phyloP scores from a whole-genome alignment of 2,329 filamentous ascomycete species.

The Aspergillus pseudotamarii region DNA sequence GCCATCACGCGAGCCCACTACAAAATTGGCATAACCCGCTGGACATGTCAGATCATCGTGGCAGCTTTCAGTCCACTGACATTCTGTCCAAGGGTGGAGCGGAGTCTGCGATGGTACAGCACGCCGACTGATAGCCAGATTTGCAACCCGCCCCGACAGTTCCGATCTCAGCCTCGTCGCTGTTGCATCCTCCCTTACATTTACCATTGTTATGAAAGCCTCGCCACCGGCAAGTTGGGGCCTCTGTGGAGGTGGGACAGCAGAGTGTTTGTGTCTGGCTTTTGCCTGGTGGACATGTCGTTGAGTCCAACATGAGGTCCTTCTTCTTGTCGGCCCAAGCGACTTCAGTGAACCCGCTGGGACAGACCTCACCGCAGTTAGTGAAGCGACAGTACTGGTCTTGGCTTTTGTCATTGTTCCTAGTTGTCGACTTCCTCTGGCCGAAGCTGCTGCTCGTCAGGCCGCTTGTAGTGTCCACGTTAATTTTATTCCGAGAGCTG shows the following conservation, averaged over 20 bases:
- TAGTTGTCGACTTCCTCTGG: not conserved
- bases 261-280: not conserved
- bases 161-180: too few relatives aligned
- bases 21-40: too few relatives aligned
- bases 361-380: not conserved
- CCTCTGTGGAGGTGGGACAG: not conserved
- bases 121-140: too few relatives aligned
- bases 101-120: too few relatives aligned
- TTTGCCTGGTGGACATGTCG: not conserved
- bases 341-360: not conserved
- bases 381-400: not conserved
- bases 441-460: not conserved
- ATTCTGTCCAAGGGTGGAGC: too few relatives aligned
- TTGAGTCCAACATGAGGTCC: not conserved
- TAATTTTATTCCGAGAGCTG: not conserved
- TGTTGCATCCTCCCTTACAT: too few relatives aligned
- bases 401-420: not conserved
- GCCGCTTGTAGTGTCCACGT: not conserved
- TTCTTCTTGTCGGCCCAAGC: not conserved
- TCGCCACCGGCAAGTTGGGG: conserved; percentile 1
- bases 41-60: too few relatives aligned
- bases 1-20: too few relatives aligned
- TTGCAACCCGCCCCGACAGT: too few relatives aligned
- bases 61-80: too few relatives aligned
- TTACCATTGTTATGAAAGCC: not conserved